Percentiles rank a stretch among this genome's conserved stretches.
Evolutionary conservation across 768 basidiomycete species (phyloP).

Genomic region (Lactifluus volemus): DNA sequence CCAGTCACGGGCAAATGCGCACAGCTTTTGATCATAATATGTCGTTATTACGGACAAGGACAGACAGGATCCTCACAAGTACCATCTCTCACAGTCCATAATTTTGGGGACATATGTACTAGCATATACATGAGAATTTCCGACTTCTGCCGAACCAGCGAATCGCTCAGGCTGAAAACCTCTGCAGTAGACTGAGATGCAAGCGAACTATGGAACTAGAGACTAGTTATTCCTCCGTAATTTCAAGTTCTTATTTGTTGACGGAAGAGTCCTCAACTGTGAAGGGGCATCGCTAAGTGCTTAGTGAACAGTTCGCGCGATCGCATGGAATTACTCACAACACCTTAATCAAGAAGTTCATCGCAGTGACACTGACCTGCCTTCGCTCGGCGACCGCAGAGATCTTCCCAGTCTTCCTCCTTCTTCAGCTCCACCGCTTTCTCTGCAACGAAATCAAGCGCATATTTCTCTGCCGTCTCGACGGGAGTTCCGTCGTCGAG

Average conservation of each 20-base stretch:
- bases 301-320: not conserved
- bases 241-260: too few species aligned
- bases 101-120: not conserved
- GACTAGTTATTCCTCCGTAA: too few species aligned
- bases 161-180: not conserved
- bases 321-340: not conserved
- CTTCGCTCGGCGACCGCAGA: not conserved
- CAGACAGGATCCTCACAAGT: not conserved
- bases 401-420: not conserved
- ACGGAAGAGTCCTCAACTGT: too few species aligned
- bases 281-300: not conserved
- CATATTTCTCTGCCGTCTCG: not conserved
- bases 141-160: not conserved
- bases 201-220: not conserved
- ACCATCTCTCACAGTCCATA: not conserved
- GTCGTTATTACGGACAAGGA: not conserved
- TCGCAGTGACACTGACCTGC: not conserved
- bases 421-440: not conserved
- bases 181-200: not conserved
- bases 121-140: not conserved
- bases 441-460: not conserved
- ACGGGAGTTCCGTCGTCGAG: not conserved
- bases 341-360: not conserved
- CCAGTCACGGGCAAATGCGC: not conserved
- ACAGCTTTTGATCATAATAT: not conserved